These are phyloP conservation scores for Chloromonas sp. DNA, from an alignment of 163 green algal species.

Conservation along the genomic window DNA sequence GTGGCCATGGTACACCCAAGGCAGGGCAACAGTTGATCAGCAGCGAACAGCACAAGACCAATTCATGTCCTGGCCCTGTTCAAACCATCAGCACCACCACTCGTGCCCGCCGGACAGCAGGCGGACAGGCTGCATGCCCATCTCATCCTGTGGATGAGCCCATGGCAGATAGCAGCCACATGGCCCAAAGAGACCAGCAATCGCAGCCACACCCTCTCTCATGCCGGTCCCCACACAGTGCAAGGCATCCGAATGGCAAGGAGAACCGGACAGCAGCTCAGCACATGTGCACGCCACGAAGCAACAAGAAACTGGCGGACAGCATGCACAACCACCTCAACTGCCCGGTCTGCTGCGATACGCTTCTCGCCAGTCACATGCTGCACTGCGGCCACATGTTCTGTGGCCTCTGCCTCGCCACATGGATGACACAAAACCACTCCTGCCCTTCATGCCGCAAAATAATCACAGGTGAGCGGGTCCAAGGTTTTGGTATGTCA, in stretches of 20 bases:
- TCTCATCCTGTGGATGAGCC: too few relatives aligned
- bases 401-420: constrained; percentile 43
- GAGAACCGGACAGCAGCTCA: too few relatives aligned
- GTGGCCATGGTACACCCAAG: not conserved
- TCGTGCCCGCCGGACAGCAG: too few relatives aligned
- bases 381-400: constrained; percentile 47
- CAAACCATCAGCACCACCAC: too few relatives aligned
- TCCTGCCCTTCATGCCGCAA: constrained; percentile 41
- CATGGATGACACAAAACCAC: constrained; percentile 35
- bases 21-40: not conserved
- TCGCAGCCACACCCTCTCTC: too few relatives aligned
- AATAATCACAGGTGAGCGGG: constrained; percentile 16
- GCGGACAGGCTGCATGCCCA: too few relatives aligned
- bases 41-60: not conserved
- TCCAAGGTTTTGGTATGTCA: too few relatives aligned
- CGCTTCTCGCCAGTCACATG: constrained; percentile 31
- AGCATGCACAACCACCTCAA: constrained; percentile 33
- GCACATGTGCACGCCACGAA: not conserved
- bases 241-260: too few relatives aligned
- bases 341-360: constrained; percentile 47
- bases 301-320: constrained; percentile 11
- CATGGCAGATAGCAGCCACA: too few relatives aligned
- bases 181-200: too few relatives aligned
- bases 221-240: too few relatives aligned
- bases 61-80: too few relatives aligned